A percentile compares a stretch with the other conserved stretches of the same genome.
These are phyloP conservation scores for Alternaria dauci DNA, from an alignment of 2,329 filamentous ascomycete species.

Conservation along the genomic window DNA sequence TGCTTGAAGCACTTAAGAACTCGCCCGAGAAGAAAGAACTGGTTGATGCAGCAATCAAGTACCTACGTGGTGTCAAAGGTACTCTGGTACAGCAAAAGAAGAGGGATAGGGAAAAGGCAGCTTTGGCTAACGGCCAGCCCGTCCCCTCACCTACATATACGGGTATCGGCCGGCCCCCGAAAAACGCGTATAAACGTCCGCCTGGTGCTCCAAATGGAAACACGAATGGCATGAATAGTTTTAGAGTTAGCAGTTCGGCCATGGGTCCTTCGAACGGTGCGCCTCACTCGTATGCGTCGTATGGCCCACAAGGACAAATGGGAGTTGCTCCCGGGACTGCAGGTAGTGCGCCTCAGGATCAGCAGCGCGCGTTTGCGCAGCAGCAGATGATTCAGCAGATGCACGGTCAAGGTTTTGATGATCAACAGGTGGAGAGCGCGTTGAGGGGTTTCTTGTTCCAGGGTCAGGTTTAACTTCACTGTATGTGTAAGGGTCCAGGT, in stretches of 20 bases:
- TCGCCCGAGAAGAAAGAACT: conserved; percentile 64
- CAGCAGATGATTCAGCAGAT: conserved; percentile 23
- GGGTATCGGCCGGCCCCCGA: not conserved
- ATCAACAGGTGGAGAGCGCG: conserved; percentile 38
- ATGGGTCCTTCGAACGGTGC: not conserved
- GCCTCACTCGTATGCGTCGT: not conserved
- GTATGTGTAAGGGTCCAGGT: not conserved
- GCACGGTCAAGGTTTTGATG: conserved; percentile 27
- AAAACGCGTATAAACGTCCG: not conserved
- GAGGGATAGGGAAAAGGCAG: conserved; percentile 43
- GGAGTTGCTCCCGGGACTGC: conserved; percentile 11
- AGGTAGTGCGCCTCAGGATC: conserved; percentile 9
- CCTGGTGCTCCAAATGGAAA: not conserved
- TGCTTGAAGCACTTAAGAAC: conserved; percentile 69
- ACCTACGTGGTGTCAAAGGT: conserved; percentile 65
- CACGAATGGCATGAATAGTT: not conserved
- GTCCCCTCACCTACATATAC: not conserved
- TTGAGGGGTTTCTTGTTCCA: conserved; percentile 40
- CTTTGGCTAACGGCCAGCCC: conserved; percentile 10
- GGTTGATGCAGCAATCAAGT: conserved; percentile 63
- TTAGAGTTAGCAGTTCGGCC: not conserved
- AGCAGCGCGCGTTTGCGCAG: conserved; percentile 2
- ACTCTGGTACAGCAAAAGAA: conserved; percentile 64
- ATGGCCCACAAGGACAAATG: not conserved
- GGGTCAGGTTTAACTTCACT: conserved; percentile 5